Percentiles rank a stretch among this genome's conserved stretches.
Evolutionary conservation across 2,329 filamentous ascomycete species (phyloP).

Genomic region (Paecilomyces sp.): DNA sequence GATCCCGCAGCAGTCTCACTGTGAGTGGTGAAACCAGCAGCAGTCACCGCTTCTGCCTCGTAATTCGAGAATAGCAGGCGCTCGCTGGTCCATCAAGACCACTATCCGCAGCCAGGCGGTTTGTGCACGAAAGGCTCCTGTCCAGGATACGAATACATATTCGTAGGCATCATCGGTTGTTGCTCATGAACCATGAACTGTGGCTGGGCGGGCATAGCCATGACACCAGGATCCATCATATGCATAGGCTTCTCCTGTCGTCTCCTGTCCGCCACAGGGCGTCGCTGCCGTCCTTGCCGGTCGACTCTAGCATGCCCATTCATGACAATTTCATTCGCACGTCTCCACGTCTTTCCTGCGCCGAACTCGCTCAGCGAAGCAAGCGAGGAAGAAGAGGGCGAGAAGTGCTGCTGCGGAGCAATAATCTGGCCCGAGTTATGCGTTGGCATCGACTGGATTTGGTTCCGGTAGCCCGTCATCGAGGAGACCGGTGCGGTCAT

Average conservation of each 20-base stretch:
- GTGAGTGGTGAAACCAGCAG: neutral
- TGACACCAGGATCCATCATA: neutral
- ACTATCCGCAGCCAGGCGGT: conserved; percentile 12
- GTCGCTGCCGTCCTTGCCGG: conserved; percentile 12
- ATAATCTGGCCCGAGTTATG: conserved; percentile 10
- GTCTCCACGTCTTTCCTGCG: conserved; percentile 19
- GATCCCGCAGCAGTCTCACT: neutral
- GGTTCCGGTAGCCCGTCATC: conserved; percentile 14
- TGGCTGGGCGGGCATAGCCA: conserved; percentile 2
- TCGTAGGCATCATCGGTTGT: conserved; percentile 20
- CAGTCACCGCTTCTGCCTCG: neutral
- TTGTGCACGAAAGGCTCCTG: conserved; percentile 14
- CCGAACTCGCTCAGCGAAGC: neutral
- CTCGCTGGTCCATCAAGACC: neutral
- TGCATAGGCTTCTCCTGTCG: conserved; percentile 2
- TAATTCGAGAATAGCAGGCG: neutral
- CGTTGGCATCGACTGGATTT: conserved; percentile 16
- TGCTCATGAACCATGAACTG: conserved; percentile 5
- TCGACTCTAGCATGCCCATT: conserved; percentile 9
- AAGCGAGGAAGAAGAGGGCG: too few species aligned
- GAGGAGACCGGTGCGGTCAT: conserved; percentile 16
- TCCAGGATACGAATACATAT: conserved; percentile 19
- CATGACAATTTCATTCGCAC: conserved; percentile 14
- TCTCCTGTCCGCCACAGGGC: conserved; percentile 8
- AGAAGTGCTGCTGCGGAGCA: too few species aligned